Base-by-base conservation (phyloP, 2,329 filamentous ascomycete species). In the Diaporthe destruens region DNA sequence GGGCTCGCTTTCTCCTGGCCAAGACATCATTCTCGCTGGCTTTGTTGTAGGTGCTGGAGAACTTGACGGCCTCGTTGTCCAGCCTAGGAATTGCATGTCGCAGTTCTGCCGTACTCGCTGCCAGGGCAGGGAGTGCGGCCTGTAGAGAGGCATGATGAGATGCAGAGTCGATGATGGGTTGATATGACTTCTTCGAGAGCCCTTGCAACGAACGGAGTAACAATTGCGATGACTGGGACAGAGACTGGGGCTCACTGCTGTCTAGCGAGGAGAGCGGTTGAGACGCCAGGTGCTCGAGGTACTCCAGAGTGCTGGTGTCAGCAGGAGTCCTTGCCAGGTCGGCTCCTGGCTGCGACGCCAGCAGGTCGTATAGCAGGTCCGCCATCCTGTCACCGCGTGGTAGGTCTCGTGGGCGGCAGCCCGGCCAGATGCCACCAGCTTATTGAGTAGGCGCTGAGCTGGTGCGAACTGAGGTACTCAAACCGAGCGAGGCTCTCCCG, bases 161-260 rank as follows among this genome's bases (percentile, higher is more conserved):
- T 29, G 94, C 91, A 5, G 96, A 96, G 69, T 91, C 87, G 77
- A 98, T 95, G 75, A 98, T 91, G 23, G 92, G 88, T 79, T 92
- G 94, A 82, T 98, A 92, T 0, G 95, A 98, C 76, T 94, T 93
- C 77, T 97, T 97, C 9, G 95, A 96, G 65, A 98, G 90, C 0
- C 91, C 89, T 80, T 99, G 96, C 1, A 98, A 88, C 0, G 94
- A 94, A 53, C 97, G 89, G 18, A 96, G 88, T 53, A 93, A 89
- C 0, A 94, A 93, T 75, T 98, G 94, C 4, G 93, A 92, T 71
- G 91, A 88, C 78, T 98, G 94, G 0, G 92, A 86, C n/a, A 98
- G 89, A 0, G 90, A 91, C 74, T 94, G 91, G 0, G 93, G 92
- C 81, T 99, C 96, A 8, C 89, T 91, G 32, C 90, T 89, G 66